Evolutionary conservation across 805 yeast species (phyloP).

Genomic region (Myxozyma geophila): DNA sequence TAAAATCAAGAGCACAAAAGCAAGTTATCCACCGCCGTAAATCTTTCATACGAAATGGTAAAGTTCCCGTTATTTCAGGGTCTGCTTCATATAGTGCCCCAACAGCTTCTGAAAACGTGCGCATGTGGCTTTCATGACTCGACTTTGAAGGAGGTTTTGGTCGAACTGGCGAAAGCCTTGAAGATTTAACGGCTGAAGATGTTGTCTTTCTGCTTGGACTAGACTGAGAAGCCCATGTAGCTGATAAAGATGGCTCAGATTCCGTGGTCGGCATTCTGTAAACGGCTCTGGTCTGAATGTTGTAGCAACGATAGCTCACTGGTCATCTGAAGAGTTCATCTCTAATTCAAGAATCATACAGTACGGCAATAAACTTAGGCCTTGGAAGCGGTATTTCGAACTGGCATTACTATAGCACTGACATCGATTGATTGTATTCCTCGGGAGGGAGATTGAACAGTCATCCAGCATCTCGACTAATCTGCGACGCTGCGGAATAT

Average conservation of each 20-base stretch:
- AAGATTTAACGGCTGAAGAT: background rate
- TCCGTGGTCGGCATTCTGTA: too few species aligned
- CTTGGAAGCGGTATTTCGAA: too few species aligned
- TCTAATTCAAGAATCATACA: background rate
- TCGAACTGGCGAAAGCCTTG: background rate
- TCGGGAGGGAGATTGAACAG: background rate
- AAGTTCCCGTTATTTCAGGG: conserved; percentile 12
- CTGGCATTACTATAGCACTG: too few species aligned
- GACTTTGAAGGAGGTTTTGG: background rate
- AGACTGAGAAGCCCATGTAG: background rate
- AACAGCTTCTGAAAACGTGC: conserved; percentile 27
- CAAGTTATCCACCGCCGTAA: conserved; percentile 30
- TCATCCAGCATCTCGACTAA: background rate
- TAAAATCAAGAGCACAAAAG: conserved; percentile 33
- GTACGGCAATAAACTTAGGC: background rate
- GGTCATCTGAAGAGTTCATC: background rate
- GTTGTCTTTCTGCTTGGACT: background rate
- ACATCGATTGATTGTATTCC: too few species aligned
- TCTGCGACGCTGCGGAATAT: background rate
- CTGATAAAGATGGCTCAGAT: background rate
- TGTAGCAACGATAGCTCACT: background rate
- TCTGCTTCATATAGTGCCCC: conserved; percentile 6
- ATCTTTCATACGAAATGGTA: conserved; percentile 21
- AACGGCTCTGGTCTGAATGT: background rate
- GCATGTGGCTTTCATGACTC: background rate